phyloP scores from a whole-genome alignment of 805 yeast genomes.

The Candida gorgasii region DNA sequence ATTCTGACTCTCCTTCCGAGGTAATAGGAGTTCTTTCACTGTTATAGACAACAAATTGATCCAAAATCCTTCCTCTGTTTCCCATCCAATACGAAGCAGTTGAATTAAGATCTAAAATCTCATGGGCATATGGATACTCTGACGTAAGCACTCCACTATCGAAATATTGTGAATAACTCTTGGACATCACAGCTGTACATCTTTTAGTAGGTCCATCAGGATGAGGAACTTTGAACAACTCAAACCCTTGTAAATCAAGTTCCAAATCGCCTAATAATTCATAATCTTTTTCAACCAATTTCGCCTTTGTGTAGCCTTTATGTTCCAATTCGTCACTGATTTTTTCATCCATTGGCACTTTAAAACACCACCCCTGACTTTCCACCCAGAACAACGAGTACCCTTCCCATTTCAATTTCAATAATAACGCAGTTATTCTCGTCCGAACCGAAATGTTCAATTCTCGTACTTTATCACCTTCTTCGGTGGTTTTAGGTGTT shows the following conservation, averaged over 20 bases:
- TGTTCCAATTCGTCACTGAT: constrained; percentile 27
- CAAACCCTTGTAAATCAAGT: constrained; percentile 27
- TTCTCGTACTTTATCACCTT: constrained; percentile 35
- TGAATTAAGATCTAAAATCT: constrained; percentile 76
- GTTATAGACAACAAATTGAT: constrained; percentile 78
- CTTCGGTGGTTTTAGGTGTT: constrained; percentile 19
- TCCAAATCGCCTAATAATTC: constrained; percentile 10
- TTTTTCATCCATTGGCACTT: constrained; percentile 47
- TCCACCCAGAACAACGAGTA: constrained; percentile 82
- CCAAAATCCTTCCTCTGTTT: constrained; percentile 76
- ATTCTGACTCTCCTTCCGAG: constrained; percentile 19
- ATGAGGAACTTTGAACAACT: constrained; percentile 78
- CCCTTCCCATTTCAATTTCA: constrained; percentile 82
- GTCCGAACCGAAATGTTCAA: constrained; percentile 70
- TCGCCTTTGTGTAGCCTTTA: constrained; percentile 40
- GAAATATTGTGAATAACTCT: constrained; percentile 67
- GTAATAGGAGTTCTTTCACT: constrained; percentile 20
- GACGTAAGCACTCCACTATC: constrained; percentile 76
- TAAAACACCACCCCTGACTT: constrained; percentile 85
- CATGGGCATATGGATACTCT: constrained; percentile 67
- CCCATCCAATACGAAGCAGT: constrained; percentile 92
- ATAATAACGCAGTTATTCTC: constrained; percentile 71
- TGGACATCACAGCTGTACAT: constrained; percentile 76
- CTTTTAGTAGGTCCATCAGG: constrained; percentile 76
- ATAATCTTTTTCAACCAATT: constrained; percentile 29